These are phyloP conservation scores for Postia placenta DNA, from an alignment of 768 basidiomycete genomes.

Conservation along the genomic window DNA sequence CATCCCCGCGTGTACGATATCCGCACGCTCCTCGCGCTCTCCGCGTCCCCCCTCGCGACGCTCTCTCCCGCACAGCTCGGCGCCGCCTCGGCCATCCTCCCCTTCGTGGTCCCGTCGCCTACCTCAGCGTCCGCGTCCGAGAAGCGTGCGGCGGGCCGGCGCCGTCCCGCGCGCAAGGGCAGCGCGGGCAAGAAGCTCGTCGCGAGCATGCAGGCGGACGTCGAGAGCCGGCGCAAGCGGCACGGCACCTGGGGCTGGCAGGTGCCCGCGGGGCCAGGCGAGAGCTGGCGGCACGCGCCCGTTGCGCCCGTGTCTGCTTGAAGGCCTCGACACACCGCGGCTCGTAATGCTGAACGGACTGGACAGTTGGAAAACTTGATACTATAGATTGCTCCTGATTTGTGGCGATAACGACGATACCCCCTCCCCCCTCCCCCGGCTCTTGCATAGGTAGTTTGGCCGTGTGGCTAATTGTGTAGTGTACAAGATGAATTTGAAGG, in stretches of 20 bases:
- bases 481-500: no score
- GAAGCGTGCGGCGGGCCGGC: slow-evolving; percentile 6
- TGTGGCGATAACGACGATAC: no score
- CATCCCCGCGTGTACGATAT: slow-evolving; percentile 14
- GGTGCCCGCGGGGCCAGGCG: neutral
- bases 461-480: no score
- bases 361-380: no score
- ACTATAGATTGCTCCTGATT: no score
- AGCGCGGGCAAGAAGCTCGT: slow-evolving; percentile 9
- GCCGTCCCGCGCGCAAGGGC: slow-evolving; percentile 13
- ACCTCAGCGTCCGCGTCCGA: slow-evolving; percentile 4
- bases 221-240: slow-evolving; percentile 13
- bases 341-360: neutral
- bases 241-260: slow-evolving; percentile 13
- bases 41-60: slow-evolving; percentile 10
- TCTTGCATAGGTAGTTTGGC: no score
- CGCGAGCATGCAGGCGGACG: slow-evolving; percentile 5
- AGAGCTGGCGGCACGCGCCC: slow-evolving; percentile 4
- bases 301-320: neutral
- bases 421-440: no score
- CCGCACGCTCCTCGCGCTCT: slow-evolving; percentile 17
- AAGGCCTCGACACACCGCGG: no score
- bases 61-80: slow-evolving; percentile 14
- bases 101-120: slow-evolving; percentile 6
- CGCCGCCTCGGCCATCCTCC: slow-evolving; percentile 9